These are phyloP conservation scores for Phaeosphaeria sp. DNA, from an alignment of 2,329 filamentous ascomycete genomes.

Conservation along the genomic window DNA sequence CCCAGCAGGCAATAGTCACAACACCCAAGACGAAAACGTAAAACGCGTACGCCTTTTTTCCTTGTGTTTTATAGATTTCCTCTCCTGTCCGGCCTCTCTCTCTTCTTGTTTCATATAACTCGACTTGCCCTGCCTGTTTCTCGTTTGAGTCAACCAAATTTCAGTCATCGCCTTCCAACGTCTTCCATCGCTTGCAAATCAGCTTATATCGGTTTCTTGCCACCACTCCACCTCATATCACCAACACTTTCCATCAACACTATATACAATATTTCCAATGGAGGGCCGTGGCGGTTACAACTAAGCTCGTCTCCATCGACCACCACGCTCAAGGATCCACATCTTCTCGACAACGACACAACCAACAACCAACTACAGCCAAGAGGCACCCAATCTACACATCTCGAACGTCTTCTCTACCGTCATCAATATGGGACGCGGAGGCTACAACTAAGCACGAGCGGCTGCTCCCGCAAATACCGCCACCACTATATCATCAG, in stretches of 20 bases:
- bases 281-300: constrained; percentile 53
- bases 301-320: constrained; percentile 27
- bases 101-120: constrained; percentile 15
- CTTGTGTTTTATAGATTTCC: constrained; percentile 10
- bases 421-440: constrained; percentile 39
- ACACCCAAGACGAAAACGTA: constrained; percentile 14
- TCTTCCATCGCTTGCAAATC: constrained; percentile 15
- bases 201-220: constrained; percentile 1
- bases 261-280: constrained; percentile 1
- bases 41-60: constrained; percentile 12
- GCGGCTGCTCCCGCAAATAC: constrained; percentile 19
- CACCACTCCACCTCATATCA: constrained; percentile 5
- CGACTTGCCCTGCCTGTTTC: constrained; percentile 8
- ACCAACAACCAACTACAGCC: constrained; percentile 7
- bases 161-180: constrained; percentile 19
- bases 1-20: constrained; percentile 22
- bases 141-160: constrained; percentile 5
- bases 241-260: constrained; percentile 8
- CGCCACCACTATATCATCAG: constrained; percentile 10
- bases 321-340: not conserved
- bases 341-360: not conserved
- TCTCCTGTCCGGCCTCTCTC: not conserved
- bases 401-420: no score
- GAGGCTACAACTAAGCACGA: constrained; percentile 42
- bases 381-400: constrained; percentile 24